Conservation (phyloP, 176 grass and related monocot genomes). For the Triticum urartu region DNA sequence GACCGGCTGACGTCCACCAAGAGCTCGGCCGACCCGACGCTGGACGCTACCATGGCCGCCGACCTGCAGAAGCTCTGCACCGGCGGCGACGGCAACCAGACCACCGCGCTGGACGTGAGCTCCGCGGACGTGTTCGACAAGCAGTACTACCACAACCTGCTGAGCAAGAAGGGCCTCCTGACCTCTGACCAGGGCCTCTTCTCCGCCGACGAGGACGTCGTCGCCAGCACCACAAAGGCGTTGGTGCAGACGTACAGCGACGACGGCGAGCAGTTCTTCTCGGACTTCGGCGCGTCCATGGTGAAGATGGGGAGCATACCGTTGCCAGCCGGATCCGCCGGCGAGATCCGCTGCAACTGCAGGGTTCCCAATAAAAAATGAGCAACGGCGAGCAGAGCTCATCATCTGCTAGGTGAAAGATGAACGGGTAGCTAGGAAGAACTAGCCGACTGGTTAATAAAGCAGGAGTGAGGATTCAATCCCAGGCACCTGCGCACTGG, state of each 20-base stretch:
- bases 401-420: background rate
- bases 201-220: slow-evolving; percentile 53
- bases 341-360: slow-evolving; percentile 66
- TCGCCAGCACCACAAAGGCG: slow-evolving; percentile 46
- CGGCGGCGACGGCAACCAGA: slow-evolving; percentile 63
- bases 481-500: background rate
- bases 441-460: background rate
- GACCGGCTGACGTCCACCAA: slow-evolving; percentile 36
- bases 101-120: slow-evolving; percentile 52
- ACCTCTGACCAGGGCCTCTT: slow-evolving; percentile 94
- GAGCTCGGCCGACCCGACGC: slow-evolving; percentile 43
- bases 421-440: no score
- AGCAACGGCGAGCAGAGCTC: slow-evolving; percentile 10
- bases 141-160: slow-evolving; percentile 73
- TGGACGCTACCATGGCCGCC: slow-evolving; percentile 55
- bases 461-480: background rate
- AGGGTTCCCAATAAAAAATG: slow-evolving; percentile 38
- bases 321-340: slow-evolving; percentile 44
- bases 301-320: slow-evolving; percentile 87
- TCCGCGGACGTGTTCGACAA: slow-evolving; percentile 72
- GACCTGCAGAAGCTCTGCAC: slow-evolving; percentile 55
- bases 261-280: slow-evolving; percentile 36
- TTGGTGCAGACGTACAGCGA: slow-evolving; percentile 65
- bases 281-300: slow-evolving; percentile 67
- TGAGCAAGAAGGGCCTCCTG: slow-evolving; percentile 55